Evolutionary conservation across 352 stramenopile genomes (phyloP).

Genomic region (Plasmopara viticola): DNA sequence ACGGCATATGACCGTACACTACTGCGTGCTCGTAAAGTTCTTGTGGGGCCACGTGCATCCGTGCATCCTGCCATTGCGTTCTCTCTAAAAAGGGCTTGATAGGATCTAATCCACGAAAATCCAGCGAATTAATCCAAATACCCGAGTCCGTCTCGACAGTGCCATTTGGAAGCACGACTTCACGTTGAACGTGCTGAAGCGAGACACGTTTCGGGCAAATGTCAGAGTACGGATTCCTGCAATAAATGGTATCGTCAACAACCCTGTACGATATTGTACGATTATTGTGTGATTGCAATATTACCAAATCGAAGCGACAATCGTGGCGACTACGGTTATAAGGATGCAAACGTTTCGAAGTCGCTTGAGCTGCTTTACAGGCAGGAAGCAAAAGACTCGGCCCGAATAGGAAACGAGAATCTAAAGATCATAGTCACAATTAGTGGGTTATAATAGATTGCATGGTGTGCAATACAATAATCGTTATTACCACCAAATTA

Average conservation of each 20-base stretch:
- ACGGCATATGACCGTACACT: conserved; percentile 72
- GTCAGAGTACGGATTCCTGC: conserved; percentile 71
- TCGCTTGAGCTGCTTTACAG: conserved; percentile 28
- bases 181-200: conserved; percentile 62
- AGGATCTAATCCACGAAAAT: conserved; percentile 54
- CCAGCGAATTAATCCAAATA: conserved; percentile 65
- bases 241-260: neutral
- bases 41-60: conserved; percentile 25
- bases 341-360: conserved; percentile 39
- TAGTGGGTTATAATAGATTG: conserved; percentile 1
- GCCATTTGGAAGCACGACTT: conserved; percentile 39
- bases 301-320: conserved; percentile 51
- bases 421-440: conserved; percentile 15
- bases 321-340: conserved; percentile 27
- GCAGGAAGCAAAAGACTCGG: conserved; percentile 70
- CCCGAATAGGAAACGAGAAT: conserved; percentile 48
- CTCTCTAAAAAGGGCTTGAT: conserved; percentile 36
- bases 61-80: conserved; percentile 47
- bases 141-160: conserved; percentile 47
- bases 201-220: conserved; percentile 62
- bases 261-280: neutral
- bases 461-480: neutral
- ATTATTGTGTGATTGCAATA: neutral
- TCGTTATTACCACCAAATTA: conserved; percentile 37
- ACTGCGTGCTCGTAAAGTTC: conserved; percentile 42